Evolutionary conservation across 2,329 filamentous ascomycete genomes (phyloP), one percentile per base, ranked within the genome.

Genomic region (Endoconidiophora laricicola): DNA sequence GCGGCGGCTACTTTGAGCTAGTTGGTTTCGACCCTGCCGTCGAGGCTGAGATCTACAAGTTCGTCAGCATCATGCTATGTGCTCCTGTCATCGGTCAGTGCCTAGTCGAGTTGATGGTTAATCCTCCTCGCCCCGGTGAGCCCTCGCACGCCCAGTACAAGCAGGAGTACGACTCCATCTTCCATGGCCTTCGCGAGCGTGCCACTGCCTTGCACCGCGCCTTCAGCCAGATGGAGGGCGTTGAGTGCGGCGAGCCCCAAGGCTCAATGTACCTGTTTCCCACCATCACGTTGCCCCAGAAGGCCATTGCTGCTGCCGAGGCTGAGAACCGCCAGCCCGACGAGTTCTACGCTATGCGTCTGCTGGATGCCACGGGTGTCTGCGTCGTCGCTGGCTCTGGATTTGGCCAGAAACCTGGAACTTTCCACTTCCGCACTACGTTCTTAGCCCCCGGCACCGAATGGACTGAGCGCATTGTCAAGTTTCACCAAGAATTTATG

Each of bases 191-290:
- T 52, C 78, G 78, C 61, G 68, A 83, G 64, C 82, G 91, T 56
- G 91, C 91, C 38, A 76, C 72, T 53, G 88, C 91, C 5, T 73
- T 98, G 46, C 91, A 93, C 68, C 76, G 87, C 59, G 88, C 90
- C 24, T 98, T 98, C 68, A 72, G 79, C 64, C 69, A 86, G 62
- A 96, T 98, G 91, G 90, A 96, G 66, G 91, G 91, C 52, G 90
- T 98, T 53, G 78, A 88, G 63, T 94, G 88, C 67, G 83, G 83
- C 59, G 74, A 79, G 58, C 91, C 91, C 50, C 84, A 94, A 74
- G 91, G 91, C 54, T 82, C 84, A 63, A 98, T 98, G 91, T 98
- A 98, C 70, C 83, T 98, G 60, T 98, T 96, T 78, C 91, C 91
- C 22, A 91, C 86, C 58, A 94, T 98, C 67, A 78, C 71, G 33